A percentile compares a stretch with the other conserved stretches of the same genome.
Conservation (phyloP, 148 eudicot species). For the Rheum nobile region DNA sequence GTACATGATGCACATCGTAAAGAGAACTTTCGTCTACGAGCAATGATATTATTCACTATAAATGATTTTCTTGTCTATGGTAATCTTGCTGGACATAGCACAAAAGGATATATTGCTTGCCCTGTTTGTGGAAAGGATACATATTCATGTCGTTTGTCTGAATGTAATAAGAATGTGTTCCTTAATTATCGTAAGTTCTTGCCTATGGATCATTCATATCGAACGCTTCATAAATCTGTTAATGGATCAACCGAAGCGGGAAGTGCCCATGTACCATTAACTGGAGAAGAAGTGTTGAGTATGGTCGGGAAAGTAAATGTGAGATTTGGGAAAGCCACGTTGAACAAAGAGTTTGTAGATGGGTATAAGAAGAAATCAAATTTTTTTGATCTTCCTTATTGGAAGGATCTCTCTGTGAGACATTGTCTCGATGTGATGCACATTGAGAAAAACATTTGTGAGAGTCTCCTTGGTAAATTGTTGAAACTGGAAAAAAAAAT, state of each 20-base stretch:
- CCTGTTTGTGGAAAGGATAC: no score
- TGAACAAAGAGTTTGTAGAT: no score
- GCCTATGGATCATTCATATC: neutral
- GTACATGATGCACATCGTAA: slow-evolving; percentile 9
- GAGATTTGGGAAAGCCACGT: neutral
- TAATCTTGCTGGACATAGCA: no score
- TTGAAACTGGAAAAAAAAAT: neutral
- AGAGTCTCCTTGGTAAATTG: neutral
- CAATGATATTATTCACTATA: slow-evolving; percentile 9
- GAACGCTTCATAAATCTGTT: neutral
- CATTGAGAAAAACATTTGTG: slow-evolving; percentile 4
- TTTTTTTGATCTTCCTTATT: no score
- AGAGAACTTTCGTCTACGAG: slow-evolving; percentile 2
- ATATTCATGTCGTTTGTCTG: no score
- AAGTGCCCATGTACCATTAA: neutral
- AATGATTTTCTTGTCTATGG: no score
- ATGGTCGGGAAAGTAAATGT: neutral
- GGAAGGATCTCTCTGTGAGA: no score
- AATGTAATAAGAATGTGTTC: no score
- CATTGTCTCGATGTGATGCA: no score
- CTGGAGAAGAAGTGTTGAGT: neutral
- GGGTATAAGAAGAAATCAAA: no score
- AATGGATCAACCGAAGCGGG: neutral
- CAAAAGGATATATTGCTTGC: no score
- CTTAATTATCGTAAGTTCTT: neutral